Percentiles rank a stretch among this genome's conserved stretches.
phyloP scores from a whole-genome alignment of 1,139 yeast species.

The Lodderomyces margitis region DNA sequence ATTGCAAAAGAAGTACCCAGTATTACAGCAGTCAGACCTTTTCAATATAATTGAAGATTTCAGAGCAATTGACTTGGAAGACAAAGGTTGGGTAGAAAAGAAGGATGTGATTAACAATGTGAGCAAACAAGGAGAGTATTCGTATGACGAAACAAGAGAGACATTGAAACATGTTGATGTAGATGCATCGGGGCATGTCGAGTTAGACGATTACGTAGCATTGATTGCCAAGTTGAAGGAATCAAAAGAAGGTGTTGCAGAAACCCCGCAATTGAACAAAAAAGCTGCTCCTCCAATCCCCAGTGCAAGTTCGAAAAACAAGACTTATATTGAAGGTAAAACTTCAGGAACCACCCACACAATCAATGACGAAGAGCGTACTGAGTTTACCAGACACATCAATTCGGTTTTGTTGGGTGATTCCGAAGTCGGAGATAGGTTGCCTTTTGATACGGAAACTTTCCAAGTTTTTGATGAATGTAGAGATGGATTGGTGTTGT shows the following conservation, averaged over 20 bases:
- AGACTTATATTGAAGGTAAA: slow-evolving; percentile 75
- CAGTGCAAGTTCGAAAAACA: slow-evolving; percentile 55
- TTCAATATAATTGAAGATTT: slow-evolving; percentile 78
- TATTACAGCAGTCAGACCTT: slow-evolving; percentile 79
- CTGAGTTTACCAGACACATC: slow-evolving; percentile 94
- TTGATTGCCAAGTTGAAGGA: slow-evolving; percentile 71
- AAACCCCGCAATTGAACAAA: slow-evolving; percentile 18
- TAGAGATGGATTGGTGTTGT: slow-evolving; percentile 89
- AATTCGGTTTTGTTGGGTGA: slow-evolving; percentile 93
- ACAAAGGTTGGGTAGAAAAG: slow-evolving; percentile 94
- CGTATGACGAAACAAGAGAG: slow-evolving; percentile 92
- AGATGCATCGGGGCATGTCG: slow-evolving; percentile 96
- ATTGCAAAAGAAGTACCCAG: slow-evolving; percentile 79
- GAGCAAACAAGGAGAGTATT: slow-evolving; percentile 72
- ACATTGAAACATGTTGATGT: slow-evolving; percentile 86
- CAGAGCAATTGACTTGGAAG: slow-evolving; percentile 79
- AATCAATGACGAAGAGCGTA: slow-evolving; percentile 93
- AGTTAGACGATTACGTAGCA: slow-evolving; percentile 92
- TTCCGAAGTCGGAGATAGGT: slow-evolving; percentile 73
- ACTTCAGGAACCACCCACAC: slow-evolving; percentile 95
- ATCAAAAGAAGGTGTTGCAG: slow-evolving; percentile 26
- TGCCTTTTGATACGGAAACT: slow-evolving; percentile 92
- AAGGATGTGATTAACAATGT: slow-evolving; percentile 84
- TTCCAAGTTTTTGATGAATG: slow-evolving; percentile 97
- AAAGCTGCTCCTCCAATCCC: slow-evolving; percentile 35